Evolutionary conservation across 805 yeast species (phyloP).

Genomic region (Wickerhamomyces bovis): DNA sequence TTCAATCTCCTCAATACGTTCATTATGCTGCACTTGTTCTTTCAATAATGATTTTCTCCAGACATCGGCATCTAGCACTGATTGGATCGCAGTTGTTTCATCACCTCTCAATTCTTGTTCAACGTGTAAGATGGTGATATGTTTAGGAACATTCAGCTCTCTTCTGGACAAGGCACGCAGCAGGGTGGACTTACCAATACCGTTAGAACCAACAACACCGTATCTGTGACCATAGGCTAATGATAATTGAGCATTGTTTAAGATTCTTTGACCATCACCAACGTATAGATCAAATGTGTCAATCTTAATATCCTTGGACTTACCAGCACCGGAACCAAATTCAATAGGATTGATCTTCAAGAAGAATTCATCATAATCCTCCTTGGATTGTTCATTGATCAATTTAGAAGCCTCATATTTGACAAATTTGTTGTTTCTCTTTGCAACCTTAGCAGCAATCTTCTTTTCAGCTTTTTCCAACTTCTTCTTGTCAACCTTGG

Average conservation of each 20-base stretch:
- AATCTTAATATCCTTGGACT: conserved; percentile 92
- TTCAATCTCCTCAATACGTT: conserved; percentile 72
- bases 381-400: conserved; percentile 48
- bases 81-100: conserved; percentile 83
- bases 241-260: conserved; percentile 81
- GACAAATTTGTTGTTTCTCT: conserved; percentile 73
- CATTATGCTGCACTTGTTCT: conserved; percentile 72
- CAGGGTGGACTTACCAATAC: conserved; percentile 97
- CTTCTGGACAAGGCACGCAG: conserved; percentile 88
- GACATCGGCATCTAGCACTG: conserved; percentile 98
- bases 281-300: conserved; percentile 92
- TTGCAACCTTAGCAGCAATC: conserved; percentile 95
- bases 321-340: conserved; percentile 84
- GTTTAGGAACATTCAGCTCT: conserved; percentile 91
- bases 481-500: conserved; percentile 93
- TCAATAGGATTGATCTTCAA: conserved; percentile 93
- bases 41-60: conserved; percentile 88
- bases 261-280: conserved; percentile 91
- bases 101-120: conserved; percentile 97
- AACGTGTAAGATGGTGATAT: conserved; percentile 91
- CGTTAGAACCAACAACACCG: conserved; percentile 97
- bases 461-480: conserved; percentile 95
- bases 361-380: conserved; percentile 91
- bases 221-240: conserved; percentile 90
- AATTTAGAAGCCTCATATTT: conserved; percentile 92